phyloP scores from a whole-genome alignment of 2,329 filamentous ascomycete genomes.

The Tympanopsis confertula region DNA sequence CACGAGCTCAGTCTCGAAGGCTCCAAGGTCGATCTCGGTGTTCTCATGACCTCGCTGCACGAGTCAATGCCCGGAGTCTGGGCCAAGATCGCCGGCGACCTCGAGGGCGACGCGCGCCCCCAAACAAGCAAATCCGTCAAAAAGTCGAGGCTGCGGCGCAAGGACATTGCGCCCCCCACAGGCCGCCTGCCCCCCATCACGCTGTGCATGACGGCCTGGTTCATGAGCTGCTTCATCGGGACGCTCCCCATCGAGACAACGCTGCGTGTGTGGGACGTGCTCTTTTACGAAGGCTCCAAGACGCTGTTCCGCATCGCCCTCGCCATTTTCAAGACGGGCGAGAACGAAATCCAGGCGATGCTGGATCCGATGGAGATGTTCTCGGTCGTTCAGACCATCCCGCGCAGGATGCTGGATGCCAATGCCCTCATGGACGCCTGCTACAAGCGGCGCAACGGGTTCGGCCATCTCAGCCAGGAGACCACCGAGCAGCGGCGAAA shows the following conservation, averaged over 20 bases:
- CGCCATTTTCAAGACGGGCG: conserved; percentile 80
- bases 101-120: conserved; percentile 37
- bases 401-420: conserved; percentile 68
- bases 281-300: conserved; percentile 91
- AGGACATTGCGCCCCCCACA: conserved; percentile 24
- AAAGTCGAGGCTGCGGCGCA: conserved; percentile 17
- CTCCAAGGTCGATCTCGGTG: conserved; percentile 85
- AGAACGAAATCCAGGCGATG: conserved; percentile 67
- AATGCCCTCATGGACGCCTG: conserved; percentile 74
- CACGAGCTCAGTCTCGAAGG: conserved; percentile 85
- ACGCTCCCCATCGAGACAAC: conserved; percentile 86
- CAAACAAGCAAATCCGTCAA: conserved; percentile 16
- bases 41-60: conserved; percentile 77
- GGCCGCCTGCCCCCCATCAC: conserved; percentile 74
- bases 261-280: conserved; percentile 85
- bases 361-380: conserved; percentile 91
- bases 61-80: conserved; percentile 76
- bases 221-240: conserved; percentile 94
- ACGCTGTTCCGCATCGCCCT: conserved; percentile 86
- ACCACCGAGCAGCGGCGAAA: conserved; percentile 66
- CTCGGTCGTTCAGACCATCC: conserved; percentile 80
- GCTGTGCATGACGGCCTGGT: conserved; percentile 88
- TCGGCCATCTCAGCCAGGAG: conserved; percentile 70
- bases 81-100: conserved; percentile 74
- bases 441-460: conserved; percentile 68